These are phyloP conservation scores for Candida andamanensis DNA, from an alignment of 805 yeast species.

Conservation along the genomic window DNA sequence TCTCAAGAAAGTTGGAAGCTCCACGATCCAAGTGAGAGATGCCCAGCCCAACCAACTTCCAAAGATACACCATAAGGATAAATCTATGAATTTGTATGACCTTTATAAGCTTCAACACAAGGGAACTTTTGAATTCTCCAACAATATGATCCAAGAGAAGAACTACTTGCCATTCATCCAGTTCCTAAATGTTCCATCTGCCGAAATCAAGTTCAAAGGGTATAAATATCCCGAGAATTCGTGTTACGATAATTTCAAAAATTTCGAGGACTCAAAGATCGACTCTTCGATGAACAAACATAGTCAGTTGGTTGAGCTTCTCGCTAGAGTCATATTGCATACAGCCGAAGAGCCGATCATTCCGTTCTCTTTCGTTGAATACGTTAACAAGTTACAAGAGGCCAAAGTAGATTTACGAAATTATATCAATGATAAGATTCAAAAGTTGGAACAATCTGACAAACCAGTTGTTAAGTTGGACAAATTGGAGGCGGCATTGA, in stretches of 20 bases:
- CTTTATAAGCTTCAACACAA: slow-evolving; percentile 19
- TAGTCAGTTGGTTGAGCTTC: slow-evolving; percentile 48
- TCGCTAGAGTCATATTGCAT: slow-evolving; percentile 50
- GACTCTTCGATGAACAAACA: slow-evolving; percentile 58
- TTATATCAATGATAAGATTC: slow-evolving; percentile 21
- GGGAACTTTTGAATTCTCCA: slow-evolving; percentile 22
- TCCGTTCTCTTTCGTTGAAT: slow-evolving; percentile 55
- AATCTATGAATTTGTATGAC: slow-evolving; percentile 15
- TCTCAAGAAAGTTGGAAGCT: slow-evolving; percentile 23
- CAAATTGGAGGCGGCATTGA: slow-evolving; percentile 20
- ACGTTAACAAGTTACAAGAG: slow-evolving; percentile 39
- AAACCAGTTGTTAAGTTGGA: slow-evolving; percentile 20
- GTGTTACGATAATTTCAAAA: slow-evolving; percentile 60
- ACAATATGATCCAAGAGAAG: slow-evolving; percentile 40
- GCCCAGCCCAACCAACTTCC: slow-evolving; percentile 1
- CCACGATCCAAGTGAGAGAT: slow-evolving; percentile 6
- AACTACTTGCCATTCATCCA: slow-evolving; percentile 67
- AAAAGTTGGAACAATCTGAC: slow-evolving; percentile 6
- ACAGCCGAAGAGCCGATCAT: slow-evolving; percentile 72
- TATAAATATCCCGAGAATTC: slow-evolving; percentile 45
- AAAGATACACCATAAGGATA: slow-evolving; percentile 7
- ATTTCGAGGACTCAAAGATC: slow-evolving; percentile 40
- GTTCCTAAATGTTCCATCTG: slow-evolving; percentile 61
- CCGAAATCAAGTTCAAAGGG: slow-evolving; percentile 52
- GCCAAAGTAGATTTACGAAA: slow-evolving; percentile 44